A percentile compares a stretch with the other conserved stretches of the same genome.
Evolutionary conservation across 1,139 yeast species (phyloP).

Genomic region (Pneumocystis jirovecii): DNA sequence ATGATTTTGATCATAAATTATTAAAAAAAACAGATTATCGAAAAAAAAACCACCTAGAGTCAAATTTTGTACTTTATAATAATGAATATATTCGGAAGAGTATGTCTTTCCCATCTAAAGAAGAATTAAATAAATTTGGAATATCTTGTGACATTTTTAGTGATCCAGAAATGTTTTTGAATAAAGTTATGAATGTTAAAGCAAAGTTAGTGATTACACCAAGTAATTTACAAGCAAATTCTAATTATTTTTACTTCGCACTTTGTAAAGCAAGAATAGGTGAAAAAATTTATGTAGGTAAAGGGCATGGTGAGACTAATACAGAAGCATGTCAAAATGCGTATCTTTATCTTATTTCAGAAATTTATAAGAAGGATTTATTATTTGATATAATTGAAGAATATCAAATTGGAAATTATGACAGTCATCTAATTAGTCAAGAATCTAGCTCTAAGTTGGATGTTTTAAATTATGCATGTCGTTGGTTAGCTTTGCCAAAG

Average conservation of each 20-base stretch:
- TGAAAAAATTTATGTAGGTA: background rate
- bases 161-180: background rate
- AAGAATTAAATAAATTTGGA: background rate
- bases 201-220: background rate
- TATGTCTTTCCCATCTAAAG: background rate
- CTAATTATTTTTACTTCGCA: background rate
- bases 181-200: background rate
- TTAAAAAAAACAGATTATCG: background rate
- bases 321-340: background rate
- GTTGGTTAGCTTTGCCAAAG: constrained; percentile 5
- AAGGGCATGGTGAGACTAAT: background rate
- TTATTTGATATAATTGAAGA: background rate
- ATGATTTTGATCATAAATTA: background rate
- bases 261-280: background rate
- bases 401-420: background rate
- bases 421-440: background rate
- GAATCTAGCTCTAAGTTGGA: background rate
- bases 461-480: background rate
- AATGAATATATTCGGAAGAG: background rate
- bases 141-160: background rate
- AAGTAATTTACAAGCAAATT: background rate
- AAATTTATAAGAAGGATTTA: background rate
- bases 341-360: background rate
- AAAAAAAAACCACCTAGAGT: background rate
- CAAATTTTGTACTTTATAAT: background rate